These are phyloP conservation scores for Phytophthora europaea DNA, from an alignment of 352 stramenopile species.

Conservation along the genomic window DNA sequence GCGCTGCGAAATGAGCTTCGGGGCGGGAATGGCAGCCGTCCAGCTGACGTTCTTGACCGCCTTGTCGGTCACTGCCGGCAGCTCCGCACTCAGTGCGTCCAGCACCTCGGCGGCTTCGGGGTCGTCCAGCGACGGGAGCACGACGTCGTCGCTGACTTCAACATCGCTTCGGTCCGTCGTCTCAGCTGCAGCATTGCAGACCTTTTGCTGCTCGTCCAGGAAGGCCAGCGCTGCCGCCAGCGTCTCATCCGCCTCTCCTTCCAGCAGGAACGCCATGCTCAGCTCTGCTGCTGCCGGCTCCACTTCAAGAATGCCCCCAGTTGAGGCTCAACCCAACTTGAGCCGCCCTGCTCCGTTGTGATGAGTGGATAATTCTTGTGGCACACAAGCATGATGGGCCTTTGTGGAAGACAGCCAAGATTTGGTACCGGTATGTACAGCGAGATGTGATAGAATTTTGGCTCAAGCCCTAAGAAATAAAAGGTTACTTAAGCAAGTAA, in stretches of 20 bases:
- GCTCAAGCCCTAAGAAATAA: too few relatives aligned
- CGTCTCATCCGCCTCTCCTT: slow-evolving; percentile 38
- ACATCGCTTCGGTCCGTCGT: neutral
- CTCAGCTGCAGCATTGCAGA: neutral
- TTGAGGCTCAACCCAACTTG: neutral
- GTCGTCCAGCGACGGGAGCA: slow-evolving; percentile 28
- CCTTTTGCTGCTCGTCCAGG: slow-evolving; percentile 33
- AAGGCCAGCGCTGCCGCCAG: slow-evolving; percentile 37
- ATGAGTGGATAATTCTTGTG: slow-evolving; percentile 29
- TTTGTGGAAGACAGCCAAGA: neutral
- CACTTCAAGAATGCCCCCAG: slow-evolving; percentile 23
- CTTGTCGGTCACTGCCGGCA: slow-evolving; percentile 19
- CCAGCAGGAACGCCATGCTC: slow-evolving; percentile 38
- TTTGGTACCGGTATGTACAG: too few relatives aligned
- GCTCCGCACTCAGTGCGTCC: slow-evolving; percentile 30
- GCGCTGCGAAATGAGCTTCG: slow-evolving; percentile 21
- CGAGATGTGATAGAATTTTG: too few relatives aligned
- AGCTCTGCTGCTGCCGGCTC: slow-evolving; percentile 2
- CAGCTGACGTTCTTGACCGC: slow-evolving; percentile 13
- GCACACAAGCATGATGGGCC: neutral
- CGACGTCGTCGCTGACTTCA: slow-evolving; percentile 4
- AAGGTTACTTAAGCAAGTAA: too few relatives aligned
- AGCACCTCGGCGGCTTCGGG: slow-evolving; percentile 32
- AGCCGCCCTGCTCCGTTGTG: slow-evolving; percentile 1
- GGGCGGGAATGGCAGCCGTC: slow-evolving; percentile 3